These are phyloP conservation scores for Uronychia setigera DNA, from an alignment of 73 alveolate genomes.

Conservation along the genomic window DNA sequence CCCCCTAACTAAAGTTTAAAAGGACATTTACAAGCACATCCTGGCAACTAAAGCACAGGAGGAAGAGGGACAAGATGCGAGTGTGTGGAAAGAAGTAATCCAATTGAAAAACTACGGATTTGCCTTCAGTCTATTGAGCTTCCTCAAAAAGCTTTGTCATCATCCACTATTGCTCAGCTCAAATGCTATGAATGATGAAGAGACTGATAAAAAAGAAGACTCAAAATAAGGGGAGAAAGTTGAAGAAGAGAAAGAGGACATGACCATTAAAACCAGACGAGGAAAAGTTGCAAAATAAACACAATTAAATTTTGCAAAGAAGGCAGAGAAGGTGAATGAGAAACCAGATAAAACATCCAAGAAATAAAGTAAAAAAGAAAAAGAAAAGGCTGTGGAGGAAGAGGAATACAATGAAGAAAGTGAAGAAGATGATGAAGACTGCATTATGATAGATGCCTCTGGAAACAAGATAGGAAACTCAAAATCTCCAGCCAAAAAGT, in stretches of 20 bases:
- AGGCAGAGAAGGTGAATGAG: conserved; percentile 8
- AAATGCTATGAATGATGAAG: background rate
- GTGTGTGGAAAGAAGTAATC: background rate
- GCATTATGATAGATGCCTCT: conserved; percentile 6
- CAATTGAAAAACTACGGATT: background rate
- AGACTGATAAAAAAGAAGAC: background rate
- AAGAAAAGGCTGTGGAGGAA: conserved; percentile 19
- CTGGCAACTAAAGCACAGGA: conserved; percentile 59
- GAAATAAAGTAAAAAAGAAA: background rate
- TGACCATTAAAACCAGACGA: background rate
- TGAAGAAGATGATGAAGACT: conserved; percentile 9
- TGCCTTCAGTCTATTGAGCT: conserved; percentile 54
- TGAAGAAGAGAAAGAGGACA: background rate
- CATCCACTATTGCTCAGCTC: conserved; percentile 48
- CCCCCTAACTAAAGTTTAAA: conserved; percentile 65
- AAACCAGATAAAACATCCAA: conserved; percentile 21
- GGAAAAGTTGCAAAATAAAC: too few species aligned
- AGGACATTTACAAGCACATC: conserved; percentile 61
- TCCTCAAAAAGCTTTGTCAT: conserved; percentile 57
- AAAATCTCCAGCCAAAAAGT: background rate
- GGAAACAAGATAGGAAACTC: background rate
- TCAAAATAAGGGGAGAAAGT: background rate
- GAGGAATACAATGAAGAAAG: conserved; percentile 18
- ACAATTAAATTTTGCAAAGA: too few species aligned
- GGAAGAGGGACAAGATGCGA: conserved; percentile 41